Conservation (phyloP, 441 rosid species). For the Populus hybrid region DNA sequence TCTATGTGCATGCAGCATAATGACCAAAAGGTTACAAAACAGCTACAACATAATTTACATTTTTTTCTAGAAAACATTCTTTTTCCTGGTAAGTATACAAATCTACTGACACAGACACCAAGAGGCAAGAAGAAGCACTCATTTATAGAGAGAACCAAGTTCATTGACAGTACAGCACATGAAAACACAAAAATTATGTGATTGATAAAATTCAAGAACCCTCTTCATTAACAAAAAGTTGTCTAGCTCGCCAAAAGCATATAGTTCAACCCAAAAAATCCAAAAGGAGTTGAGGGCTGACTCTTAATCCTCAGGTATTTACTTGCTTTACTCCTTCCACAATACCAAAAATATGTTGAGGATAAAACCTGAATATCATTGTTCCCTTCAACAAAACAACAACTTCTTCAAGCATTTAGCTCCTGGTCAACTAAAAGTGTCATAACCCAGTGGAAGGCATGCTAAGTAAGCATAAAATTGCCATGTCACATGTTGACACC, state of each 20-base stretch:
- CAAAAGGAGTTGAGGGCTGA: not conserved
- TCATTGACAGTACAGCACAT: not conserved
- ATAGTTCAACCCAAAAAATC: not conserved
- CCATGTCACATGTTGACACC: not conserved
- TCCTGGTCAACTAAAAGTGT: not conserved
- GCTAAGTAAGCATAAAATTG: not conserved
- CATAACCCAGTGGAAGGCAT: not conserved
- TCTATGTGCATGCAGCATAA: not conserved
- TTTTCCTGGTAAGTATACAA: not conserved
- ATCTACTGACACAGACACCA: not conserved
- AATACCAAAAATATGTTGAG: not conserved
- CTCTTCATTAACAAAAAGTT: not conserved
- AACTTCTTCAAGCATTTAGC: not conserved
- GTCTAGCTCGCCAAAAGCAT: not conserved
- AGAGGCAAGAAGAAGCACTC: not conserved
- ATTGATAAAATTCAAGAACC: not conserved
- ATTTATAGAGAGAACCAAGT: not conserved
- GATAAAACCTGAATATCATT: not conserved
- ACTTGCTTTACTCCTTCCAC: not conserved
- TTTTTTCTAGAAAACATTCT: not conserved
- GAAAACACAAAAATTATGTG: not conserved
- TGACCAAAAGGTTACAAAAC: not conserved
- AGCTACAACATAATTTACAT: not conserved
- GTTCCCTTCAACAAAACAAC: not conserved
- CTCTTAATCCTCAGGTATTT: not conserved